phyloP scores from a whole-genome alignment of 192 early-diverging fungal species.

The Fimicolochytrium jonesii region DNA sequence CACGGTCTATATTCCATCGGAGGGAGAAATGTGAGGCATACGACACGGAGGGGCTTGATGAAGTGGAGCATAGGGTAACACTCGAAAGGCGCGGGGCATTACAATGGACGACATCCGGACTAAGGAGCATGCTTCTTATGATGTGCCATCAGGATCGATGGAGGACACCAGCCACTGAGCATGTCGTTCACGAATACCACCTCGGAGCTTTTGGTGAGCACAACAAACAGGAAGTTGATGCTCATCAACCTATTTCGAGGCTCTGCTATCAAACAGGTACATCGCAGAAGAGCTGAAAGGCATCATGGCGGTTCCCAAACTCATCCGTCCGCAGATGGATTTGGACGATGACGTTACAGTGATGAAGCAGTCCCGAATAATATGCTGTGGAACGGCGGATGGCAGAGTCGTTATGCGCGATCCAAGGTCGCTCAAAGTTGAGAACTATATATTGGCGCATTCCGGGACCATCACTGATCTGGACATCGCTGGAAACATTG shows the following conservation, averaged over 20 bases:
- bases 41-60: slow-evolving; percentile 29
- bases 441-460: slow-evolving; percentile 67
- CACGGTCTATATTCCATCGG: slow-evolving; percentile 38
- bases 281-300: no score
- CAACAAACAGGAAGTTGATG: not conserved
- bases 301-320: slow-evolving; percentile 46
- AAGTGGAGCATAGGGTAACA: slow-evolving; percentile 42
- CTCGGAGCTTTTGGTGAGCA: slow-evolving; percentile 36
- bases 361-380: slow-evolving; percentile 59
- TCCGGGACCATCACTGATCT: slow-evolving; percentile 73
- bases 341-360: slow-evolving; percentile 26
- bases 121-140: not conserved
- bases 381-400: slow-evolving; percentile 60
- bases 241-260: slow-evolving; percentile 33
- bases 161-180: slow-evolving; percentile 8
- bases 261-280: slow-evolving; percentile 26
- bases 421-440: slow-evolving; percentile 55
- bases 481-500: slow-evolving; percentile 67
- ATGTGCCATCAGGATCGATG: slow-evolving; percentile 13
- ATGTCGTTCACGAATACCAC: slow-evolving; percentile 28
- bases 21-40: slow-evolving; percentile 24
- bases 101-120: no score
- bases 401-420: slow-evolving; percentile 68
- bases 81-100: no score
- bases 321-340: slow-evolving; percentile 33